Evolutionary conservation across 257 asterid genomes (phyloP).

Genomic region (Paulownia fortunei): DNA sequence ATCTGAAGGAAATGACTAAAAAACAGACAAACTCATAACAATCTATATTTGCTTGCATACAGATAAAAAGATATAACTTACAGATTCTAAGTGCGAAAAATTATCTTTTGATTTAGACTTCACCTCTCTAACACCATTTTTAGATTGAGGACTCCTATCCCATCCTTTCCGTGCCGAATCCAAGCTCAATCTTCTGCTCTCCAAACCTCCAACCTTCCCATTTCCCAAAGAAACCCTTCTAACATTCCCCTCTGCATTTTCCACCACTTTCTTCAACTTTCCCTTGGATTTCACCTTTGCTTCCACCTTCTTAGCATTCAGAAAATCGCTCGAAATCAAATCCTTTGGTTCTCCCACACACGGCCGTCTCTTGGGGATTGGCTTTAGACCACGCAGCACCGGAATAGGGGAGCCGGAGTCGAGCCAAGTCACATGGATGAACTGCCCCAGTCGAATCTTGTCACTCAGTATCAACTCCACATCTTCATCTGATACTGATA

Average conservation of each 20-base stretch:
- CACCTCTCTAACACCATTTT: constrained; percentile 37
- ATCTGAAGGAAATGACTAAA: background rate
- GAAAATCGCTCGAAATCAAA: constrained; percentile 82
- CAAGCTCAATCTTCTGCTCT: constrained; percentile 73
- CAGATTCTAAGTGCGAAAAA: constrained; percentile 43
- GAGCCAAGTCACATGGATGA: constrained; percentile 73
- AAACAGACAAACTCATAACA: background rate
- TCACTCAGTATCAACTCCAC: constrained; percentile 76
- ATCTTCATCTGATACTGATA: constrained; percentile 78
- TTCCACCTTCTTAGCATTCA: constrained; percentile 58
- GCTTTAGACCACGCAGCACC: constrained; percentile 76
- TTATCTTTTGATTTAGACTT: constrained; percentile 47
- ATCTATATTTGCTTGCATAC: background rate
- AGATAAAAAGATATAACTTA: constrained; percentile 36
- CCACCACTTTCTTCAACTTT: constrained; percentile 51
- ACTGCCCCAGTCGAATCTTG: constrained; percentile 88
- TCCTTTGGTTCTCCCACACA: constrained; percentile 87
- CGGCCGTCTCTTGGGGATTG: constrained; percentile 73
- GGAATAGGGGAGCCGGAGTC: constrained; percentile 90
- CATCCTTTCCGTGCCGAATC: constrained; percentile 83
- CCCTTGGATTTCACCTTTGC: constrained; percentile 47
- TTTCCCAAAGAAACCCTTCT: constrained; percentile 76
- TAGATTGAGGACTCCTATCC: constrained; percentile 57
- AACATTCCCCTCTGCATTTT: constrained; percentile 45
- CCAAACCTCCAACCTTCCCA: constrained; percentile 48